phyloP scores from a whole-genome alignment of 768 basidiomycete genomes.

The Tremella yokohamensis region DNA sequence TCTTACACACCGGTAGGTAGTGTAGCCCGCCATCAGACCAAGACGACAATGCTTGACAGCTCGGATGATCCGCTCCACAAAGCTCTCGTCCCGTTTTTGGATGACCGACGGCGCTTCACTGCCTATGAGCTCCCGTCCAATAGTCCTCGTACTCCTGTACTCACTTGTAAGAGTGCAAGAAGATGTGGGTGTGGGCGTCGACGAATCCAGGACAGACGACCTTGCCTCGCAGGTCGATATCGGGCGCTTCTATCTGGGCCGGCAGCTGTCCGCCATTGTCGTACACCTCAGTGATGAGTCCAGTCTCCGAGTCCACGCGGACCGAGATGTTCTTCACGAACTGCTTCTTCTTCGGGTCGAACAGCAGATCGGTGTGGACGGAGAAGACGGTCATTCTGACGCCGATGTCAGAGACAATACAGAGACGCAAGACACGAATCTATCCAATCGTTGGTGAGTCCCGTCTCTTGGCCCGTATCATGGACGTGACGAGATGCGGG shows the following conservation, averaged over 20 bases:
- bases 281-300: conserved; percentile 12
- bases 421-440: too few species aligned
- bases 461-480: too few species aligned
- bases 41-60: conserved; percentile 24
- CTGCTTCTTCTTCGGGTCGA: conserved; percentile 14
- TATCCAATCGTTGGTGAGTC: too few species aligned
- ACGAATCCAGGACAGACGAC: conserved; percentile 23
- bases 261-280: neutral
- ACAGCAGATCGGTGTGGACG: conserved; percentile 16
- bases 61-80: conserved; percentile 22
- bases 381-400: conserved; percentile 3
- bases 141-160: too few species aligned
- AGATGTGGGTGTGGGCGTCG: conserved; percentile 28
- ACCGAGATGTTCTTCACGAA: conserved; percentile 13
- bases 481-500: too few species aligned
- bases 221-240: conserved; percentile 22
- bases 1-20: conserved; percentile 15
- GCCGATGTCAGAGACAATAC: too few species aligned
- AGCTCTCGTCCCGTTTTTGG: conserved; percentile 25
- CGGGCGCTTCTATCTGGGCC: neutral
- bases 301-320: conserved; percentile 11
- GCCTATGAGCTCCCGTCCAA: too few species aligned
- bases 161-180: conserved; percentile 15
- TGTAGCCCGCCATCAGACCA: conserved; percentile 25
- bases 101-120: conserved; percentile 22